phyloP scores from a whole-genome alignment of 179 eudicot species.

The Spinacia oleracea region DNA sequence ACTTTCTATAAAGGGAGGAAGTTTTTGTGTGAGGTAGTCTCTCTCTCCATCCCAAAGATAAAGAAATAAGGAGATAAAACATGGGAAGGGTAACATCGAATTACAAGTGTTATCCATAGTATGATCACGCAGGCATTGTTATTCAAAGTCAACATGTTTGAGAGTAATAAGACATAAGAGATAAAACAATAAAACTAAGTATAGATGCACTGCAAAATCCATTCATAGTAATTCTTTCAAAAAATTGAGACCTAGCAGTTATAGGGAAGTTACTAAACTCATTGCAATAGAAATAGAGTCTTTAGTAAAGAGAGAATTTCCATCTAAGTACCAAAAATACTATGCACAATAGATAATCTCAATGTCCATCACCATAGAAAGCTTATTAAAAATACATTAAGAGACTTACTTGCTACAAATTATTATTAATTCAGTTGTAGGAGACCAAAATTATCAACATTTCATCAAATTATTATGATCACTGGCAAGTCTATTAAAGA shows the following conservation, averaged over 20 bases:
- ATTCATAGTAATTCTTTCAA: not conserved
- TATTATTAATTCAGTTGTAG: not conserved
- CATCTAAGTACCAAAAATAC: no score
- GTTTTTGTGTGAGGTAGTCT: conserved; percentile 7
- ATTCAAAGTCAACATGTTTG: not conserved
- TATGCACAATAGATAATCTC: no score
- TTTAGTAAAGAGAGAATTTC: no score
- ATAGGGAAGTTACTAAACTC: no score
- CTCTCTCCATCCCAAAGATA: not conserved
- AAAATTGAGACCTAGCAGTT: not conserved
- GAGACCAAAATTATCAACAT: not conserved
- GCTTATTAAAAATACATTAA: no score
- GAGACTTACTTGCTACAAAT: no score
- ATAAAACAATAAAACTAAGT: not conserved
- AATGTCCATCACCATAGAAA: no score
- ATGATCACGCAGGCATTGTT: not conserved
- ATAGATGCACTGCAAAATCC: not conserved
- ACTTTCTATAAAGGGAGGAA: conserved; percentile 51
- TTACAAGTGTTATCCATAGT: not conserved
- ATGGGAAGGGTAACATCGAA: not conserved
- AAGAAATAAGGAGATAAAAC: not conserved
- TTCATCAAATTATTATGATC: not conserved
- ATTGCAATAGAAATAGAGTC: no score
- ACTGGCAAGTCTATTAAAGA: not conserved
- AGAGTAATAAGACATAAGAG: not conserved